Conservation (phyloP, 345 rosid species). For the Erucastrum elatum region DNA sequence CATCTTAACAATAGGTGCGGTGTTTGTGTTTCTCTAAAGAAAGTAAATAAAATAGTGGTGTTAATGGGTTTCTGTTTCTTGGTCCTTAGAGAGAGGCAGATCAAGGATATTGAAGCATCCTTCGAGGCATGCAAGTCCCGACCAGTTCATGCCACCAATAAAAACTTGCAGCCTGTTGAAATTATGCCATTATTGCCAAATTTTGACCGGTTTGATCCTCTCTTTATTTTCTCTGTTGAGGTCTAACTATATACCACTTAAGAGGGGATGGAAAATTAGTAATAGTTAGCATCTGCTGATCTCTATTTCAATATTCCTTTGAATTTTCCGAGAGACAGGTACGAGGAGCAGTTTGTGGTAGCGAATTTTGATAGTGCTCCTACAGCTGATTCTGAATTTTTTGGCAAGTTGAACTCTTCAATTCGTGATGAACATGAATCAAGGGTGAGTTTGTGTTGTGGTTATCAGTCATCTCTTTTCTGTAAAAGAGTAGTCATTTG, state of each 20-base stretch:
- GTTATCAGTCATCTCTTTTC: background rate
- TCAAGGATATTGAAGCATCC: slow-evolving; percentile 87
- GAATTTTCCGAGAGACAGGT: slow-evolving; percentile 52
- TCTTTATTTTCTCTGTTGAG: slow-evolving; percentile 3
- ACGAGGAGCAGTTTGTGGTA: slow-evolving; percentile 69
- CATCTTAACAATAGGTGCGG: slow-evolving; percentile 77
- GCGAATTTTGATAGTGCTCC: slow-evolving; percentile 87
- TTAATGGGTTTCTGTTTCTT: slow-evolving; percentile 15
- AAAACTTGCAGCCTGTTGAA: slow-evolving; percentile 71
- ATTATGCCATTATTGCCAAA: slow-evolving; percentile 80
- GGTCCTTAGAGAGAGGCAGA: slow-evolving; percentile 76
- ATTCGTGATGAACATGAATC: slow-evolving; percentile 82
- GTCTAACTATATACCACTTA: background rate
- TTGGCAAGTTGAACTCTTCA: slow-evolving; percentile 64
- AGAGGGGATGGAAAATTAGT: slow-evolving; percentile 9
- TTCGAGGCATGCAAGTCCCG: slow-evolving; percentile 77
- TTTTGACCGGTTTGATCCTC: slow-evolving; percentile 69
- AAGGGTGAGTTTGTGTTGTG: slow-evolving; percentile 53
- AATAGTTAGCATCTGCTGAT: slow-evolving; percentile 14
- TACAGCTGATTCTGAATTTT: slow-evolving; percentile 79
- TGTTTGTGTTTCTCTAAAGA: slow-evolving; percentile 19
- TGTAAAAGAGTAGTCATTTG: background rate
- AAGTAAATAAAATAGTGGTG: background rate
- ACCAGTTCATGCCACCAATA: slow-evolving; percentile 89
- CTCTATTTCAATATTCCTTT: background rate